Percentiles rank a stretch among this genome's conserved stretches.
Evolutionary conservation across 768 basidiomycete genomes (phyloP).

Genomic region (Amanita muscaria): DNA sequence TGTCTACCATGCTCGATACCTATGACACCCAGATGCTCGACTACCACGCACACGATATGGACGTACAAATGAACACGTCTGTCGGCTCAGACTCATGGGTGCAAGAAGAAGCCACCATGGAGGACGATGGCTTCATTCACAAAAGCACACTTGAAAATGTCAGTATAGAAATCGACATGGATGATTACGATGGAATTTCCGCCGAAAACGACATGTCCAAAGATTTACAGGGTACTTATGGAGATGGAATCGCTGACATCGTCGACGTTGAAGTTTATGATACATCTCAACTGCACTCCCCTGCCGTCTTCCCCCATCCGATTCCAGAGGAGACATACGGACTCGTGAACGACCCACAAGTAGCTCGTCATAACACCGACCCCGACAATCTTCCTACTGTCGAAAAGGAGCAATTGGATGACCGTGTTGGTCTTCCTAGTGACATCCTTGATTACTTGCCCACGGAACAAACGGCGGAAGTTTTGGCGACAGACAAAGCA

Average conservation of each 20-base stretch:
- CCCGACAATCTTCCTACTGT: not conserved
- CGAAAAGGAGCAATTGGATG: not conserved
- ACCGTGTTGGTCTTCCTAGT: too few relatives aligned
- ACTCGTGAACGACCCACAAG: not conserved
- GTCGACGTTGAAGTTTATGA: slow-evolving; percentile 44
- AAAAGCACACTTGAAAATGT: slow-evolving; percentile 19
- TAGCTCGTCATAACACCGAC: not conserved
- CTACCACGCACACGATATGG: slow-evolving; percentile 40
- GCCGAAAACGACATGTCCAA: slow-evolving; percentile 53
- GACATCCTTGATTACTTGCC: too few relatives aligned
- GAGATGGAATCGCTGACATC: slow-evolving; percentile 22
- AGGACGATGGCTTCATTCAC: slow-evolving; percentile 34
- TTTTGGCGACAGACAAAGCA: not conserved
- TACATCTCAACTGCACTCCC: slow-evolving; percentile 24
- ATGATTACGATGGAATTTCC: slow-evolving; percentile 36
- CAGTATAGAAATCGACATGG: slow-evolving; percentile 63
- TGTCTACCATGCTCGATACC: slow-evolving; percentile 38
- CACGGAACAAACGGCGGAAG: not conserved
- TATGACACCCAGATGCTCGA: slow-evolving; percentile 62
- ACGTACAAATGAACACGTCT: slow-evolving; percentile 51
- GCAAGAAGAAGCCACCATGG: slow-evolving; percentile 48
- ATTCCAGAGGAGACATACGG: not conserved
- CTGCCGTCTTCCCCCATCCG: slow-evolving; percentile 7
- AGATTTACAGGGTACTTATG: slow-evolving; percentile 19
- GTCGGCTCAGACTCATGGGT: slow-evolving; percentile 40